Conservation (phyloP, 768 basidiomycete species). For the Amanita pseudoporphyria region DNA sequence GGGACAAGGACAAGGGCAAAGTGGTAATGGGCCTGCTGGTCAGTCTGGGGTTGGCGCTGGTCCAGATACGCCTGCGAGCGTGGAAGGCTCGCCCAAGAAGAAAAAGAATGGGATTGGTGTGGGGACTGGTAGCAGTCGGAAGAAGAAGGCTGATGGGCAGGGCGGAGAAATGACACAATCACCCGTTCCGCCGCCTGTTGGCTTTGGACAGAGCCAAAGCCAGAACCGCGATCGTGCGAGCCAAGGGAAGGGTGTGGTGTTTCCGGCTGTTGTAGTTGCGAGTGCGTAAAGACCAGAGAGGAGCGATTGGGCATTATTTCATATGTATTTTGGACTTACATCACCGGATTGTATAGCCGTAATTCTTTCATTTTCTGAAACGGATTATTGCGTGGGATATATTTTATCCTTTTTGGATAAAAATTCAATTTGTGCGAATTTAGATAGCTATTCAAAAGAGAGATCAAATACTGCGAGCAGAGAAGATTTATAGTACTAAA, state of each 20-base stretch:
- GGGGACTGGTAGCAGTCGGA: constrained; percentile 36
- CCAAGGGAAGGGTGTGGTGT: constrained; percentile 4
- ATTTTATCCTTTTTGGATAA: too few relatives aligned
- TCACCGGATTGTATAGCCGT: too few relatives aligned
- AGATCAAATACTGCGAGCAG: too few relatives aligned
- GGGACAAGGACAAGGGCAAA: neutral
- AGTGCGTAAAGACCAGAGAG: neutral
- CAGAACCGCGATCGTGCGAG: neutral
- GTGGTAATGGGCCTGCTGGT: constrained; percentile 8
- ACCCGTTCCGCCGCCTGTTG: neutral
- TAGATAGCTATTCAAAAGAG: too few relatives aligned
- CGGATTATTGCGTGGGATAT: too few relatives aligned
- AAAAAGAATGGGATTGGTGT: constrained; percentile 31
- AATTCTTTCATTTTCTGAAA: neutral
- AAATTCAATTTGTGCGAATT: too few relatives aligned
- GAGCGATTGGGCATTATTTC: neutral
- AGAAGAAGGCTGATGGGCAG: constrained; percentile 27
- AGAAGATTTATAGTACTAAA: too few relatives aligned
- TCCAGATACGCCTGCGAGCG: constrained; percentile 1
- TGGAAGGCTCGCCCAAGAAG: constrained; percentile 25
- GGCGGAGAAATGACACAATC: neutral
- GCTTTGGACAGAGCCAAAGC: constrained; percentile 4
- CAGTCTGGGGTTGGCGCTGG: constrained; percentile 11
- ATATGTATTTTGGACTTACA: neutral
- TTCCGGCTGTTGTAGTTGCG: constrained; percentile 4